Conservation (phyloP, 345 rosid genomes). For the Bruguiera gymnorhiza region DNA sequence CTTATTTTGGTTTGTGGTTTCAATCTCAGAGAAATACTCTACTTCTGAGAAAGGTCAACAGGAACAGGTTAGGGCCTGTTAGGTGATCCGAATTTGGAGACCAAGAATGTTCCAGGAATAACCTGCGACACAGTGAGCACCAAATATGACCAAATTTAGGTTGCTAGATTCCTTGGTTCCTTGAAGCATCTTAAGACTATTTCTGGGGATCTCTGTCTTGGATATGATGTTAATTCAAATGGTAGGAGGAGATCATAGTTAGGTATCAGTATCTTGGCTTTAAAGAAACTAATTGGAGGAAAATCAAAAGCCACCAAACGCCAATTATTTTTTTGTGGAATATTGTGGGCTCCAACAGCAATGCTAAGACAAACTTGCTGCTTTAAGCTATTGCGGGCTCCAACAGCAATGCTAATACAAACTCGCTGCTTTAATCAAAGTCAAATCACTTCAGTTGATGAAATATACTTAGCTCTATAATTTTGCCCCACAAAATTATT, state of each 20-base stretch:
- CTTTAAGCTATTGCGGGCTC: slow-evolving; percentile 19
- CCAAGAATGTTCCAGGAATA: neutral
- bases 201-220: neutral
- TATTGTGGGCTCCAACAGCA: slow-evolving; percentile 15
- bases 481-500: slow-evolving; percentile 30
- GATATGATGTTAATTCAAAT: neutral
- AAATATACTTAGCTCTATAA: slow-evolving; percentile 20
- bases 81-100: neutral
- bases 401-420: slow-evolving; percentile 19
- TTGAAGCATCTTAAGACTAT: slow-evolving; percentile 6
- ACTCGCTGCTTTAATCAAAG: slow-evolving; percentile 30
- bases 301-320: slow-evolving; percentile 25
- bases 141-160: slow-evolving; percentile 4
- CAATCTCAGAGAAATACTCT: no score
- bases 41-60: no score
- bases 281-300: neutral
- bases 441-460: slow-evolving; percentile 38
- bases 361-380: slow-evolving; percentile 25
- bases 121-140: neutral
- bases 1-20: neutral
- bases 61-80: no score
- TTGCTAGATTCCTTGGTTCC: slow-evolving; percentile 5
- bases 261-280: slow-evolving; percentile 5
- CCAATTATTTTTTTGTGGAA: neutral
- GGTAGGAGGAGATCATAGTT: slow-evolving; percentile 9